A percentile compares a stretch with the other conserved stretches of the same genome.
Evolutionary conservation across 768 basidiomycete species (phyloP).

Genomic region (Lyophyllum atratum): DNA sequence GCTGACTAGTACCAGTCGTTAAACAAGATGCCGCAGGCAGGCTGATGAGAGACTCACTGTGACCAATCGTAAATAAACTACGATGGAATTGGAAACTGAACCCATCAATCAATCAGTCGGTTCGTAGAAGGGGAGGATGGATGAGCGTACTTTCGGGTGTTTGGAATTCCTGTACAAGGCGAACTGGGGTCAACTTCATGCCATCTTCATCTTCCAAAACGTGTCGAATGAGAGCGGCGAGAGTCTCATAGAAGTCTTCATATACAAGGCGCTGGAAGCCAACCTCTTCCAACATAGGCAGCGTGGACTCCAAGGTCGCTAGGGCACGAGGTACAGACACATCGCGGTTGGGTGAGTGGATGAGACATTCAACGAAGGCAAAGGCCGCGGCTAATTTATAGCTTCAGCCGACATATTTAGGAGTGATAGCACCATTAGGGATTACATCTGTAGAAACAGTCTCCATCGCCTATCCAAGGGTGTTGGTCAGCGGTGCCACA

Average conservation of each 20-base stretch:
- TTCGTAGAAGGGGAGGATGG: neutral
- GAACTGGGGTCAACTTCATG: constrained; percentile 31
- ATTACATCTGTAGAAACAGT: constrained; percentile 90
- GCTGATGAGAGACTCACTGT: constrained; percentile 41
- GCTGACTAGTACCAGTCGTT: constrained; percentile 51
- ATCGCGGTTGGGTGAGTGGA: constrained; percentile 46
- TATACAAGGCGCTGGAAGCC: constrained; percentile 71
- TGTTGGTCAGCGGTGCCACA: neutral
- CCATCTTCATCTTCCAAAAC: constrained; percentile 39
- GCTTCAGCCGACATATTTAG: constrained; percentile 17
- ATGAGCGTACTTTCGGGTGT: constrained; percentile 44
- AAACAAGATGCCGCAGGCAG: neutral
- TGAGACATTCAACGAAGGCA: constrained; percentile 74
- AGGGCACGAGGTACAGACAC: constrained; percentile 51
- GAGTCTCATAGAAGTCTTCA: constrained; percentile 74
- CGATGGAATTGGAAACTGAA: constrained; percentile 70
- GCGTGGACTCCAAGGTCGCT: constrained; percentile 51
- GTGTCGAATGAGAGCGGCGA: constrained; percentile 51
- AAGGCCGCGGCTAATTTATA: constrained; percentile 69
- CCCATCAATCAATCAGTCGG: neutral
- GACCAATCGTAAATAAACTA: constrained; percentile 78
- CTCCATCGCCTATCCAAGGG: constrained; percentile 69
- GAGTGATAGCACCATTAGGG: neutral
- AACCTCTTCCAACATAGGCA: constrained; percentile 50
- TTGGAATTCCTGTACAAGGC: constrained; percentile 56